Evolutionary conservation across 106 monocot species (phyloP).

Genomic region (Allium sativum): DNA sequence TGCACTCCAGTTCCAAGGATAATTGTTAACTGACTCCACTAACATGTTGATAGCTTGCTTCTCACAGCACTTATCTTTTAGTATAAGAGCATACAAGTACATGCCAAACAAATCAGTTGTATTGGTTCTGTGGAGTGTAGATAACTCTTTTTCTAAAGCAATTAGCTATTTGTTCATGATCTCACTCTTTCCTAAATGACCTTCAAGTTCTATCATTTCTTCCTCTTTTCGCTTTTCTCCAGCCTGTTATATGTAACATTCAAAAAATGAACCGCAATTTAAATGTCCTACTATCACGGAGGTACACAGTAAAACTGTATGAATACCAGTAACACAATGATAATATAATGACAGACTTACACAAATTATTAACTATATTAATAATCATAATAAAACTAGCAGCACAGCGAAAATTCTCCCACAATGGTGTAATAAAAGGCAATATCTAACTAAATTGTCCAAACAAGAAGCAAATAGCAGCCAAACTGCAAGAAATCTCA

Average conservation of each 20-base stretch:
- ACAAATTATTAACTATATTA: no score
- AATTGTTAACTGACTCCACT: slow-evolving; percentile 83
- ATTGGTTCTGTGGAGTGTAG: slow-evolving; percentile 44
- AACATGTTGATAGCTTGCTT: slow-evolving; percentile 45
- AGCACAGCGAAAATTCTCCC: no score
- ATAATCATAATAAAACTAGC: no score
- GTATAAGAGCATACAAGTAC: slow-evolving; percentile 77
- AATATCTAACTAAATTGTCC: no score
- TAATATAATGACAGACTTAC: no score
- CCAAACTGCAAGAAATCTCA: no score
- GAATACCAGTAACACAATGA: neutral
- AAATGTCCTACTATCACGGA: no score
- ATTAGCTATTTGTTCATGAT: slow-evolving; percentile 56
- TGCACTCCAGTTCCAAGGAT: slow-evolving; percentile 99
- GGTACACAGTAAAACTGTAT: neutral
- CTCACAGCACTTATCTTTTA: slow-evolving; percentile 83
- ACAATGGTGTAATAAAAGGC: no score
- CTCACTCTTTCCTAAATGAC: slow-evolving; percentile 63
- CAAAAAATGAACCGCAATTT: neutral
- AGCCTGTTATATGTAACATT: slow-evolving; percentile 29
- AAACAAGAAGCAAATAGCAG: no score
- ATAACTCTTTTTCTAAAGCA: slow-evolving; percentile 73
- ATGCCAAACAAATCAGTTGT: slow-evolving; percentile 69
- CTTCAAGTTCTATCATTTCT: slow-evolving; percentile 92
- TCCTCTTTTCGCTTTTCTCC: slow-evolving; percentile 96